These are phyloP conservation scores for Termitomyces titanicus DNA, from an alignment of 768 basidiomycete genomes.

Conservation along the genomic window DNA sequence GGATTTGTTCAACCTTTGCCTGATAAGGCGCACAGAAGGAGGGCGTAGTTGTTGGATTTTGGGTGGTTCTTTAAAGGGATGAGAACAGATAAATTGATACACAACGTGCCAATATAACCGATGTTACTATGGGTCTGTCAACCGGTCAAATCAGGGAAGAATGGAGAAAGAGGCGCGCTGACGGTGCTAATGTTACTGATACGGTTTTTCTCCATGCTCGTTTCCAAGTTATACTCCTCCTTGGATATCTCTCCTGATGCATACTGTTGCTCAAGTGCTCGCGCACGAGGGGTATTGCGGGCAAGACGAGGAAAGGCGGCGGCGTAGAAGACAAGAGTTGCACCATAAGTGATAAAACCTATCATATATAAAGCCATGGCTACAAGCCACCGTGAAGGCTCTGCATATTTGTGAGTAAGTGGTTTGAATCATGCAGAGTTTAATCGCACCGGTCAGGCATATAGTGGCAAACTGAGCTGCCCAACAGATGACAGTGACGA, in stretches of 20 bases:
- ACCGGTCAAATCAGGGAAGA: neutral
- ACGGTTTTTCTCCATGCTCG: constrained; percentile 79
- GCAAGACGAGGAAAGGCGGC: constrained; percentile 80
- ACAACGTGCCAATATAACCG: constrained; percentile 64
- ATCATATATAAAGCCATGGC: constrained; percentile 81
- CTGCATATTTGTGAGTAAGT: constrained; percentile 26
- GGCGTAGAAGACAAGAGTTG: constrained; percentile 77
- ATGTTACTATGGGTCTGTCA: constrained; percentile 70
- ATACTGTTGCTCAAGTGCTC: constrained; percentile 48
- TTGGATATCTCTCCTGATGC: constrained; percentile 54
- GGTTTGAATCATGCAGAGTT: neutral
- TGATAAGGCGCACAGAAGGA: constrained; percentile 54
- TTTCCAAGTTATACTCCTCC: constrained; percentile 69
- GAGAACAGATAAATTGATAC: constrained; percentile 67
- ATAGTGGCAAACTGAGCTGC: constrained; percentile 76
- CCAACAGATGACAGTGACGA: constrained; percentile 75
- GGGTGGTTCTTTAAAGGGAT: constrained; percentile 58
- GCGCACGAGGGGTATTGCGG: constrained; percentile 66
- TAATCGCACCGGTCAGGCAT: constrained; percentile 56
- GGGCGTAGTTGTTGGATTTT: constrained; percentile 69
- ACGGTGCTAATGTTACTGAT: constrained; percentile 86
- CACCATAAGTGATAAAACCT: constrained; percentile 76
- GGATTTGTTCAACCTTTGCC: neutral
- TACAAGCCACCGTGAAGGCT: constrained; percentile 63
- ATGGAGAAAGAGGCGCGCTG: constrained; percentile 11